phyloP scores from a whole-genome alignment of 2,329 filamentous ascomycete species.

The Monosporascus sp. region DNA sequence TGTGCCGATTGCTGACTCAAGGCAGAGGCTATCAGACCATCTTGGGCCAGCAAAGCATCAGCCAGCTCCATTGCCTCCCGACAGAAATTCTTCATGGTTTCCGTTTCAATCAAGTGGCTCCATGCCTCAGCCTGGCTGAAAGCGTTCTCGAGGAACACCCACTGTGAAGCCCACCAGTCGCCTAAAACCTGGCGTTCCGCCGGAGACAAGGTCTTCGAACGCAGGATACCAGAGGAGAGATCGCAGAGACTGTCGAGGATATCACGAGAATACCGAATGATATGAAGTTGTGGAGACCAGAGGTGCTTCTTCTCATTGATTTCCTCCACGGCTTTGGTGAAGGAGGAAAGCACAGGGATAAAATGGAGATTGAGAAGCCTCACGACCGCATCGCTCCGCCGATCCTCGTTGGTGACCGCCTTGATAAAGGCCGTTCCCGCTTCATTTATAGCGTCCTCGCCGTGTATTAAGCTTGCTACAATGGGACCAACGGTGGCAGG shows the following conservation, averaged over 20 bases:
- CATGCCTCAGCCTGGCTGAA: slow-evolving; percentile 80
- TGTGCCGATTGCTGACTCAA: slow-evolving; percentile 33
- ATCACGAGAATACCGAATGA: slow-evolving; percentile 52
- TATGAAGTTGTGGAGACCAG: slow-evolving; percentile 53
- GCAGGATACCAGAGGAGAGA: slow-evolving; percentile 48
- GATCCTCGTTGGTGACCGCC: slow-evolving; percentile 64
- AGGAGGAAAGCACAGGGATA: slow-evolving; percentile 36
- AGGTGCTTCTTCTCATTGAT: slow-evolving; percentile 39
- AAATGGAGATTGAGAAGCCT: slow-evolving; percentile 41
- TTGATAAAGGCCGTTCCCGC: slow-evolving; percentile 80
- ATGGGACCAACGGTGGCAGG: slow-evolving; percentile 66
- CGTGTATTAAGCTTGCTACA: slow-evolving; percentile 74
- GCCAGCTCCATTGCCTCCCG: slow-evolving; percentile 94
- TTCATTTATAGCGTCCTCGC: slow-evolving; percentile 72
- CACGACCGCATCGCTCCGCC: slow-evolving; percentile 44
- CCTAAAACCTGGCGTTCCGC: slow-evolving; percentile 62
- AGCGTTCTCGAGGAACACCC: slow-evolving; percentile 74
- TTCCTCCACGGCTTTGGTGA: slow-evolving; percentile 35
- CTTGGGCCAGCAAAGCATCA: slow-evolving; percentile 77
- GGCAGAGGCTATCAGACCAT: slow-evolving; percentile 74
- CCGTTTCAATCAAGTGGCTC: slow-evolving; percentile 71
- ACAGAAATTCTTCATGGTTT: slow-evolving; percentile 84
- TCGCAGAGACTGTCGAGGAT: slow-evolving; percentile 53
- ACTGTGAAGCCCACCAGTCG: slow-evolving; percentile 78
- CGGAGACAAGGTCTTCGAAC: slow-evolving; percentile 48